phyloP scores from a whole-genome alignment of 371 early-diverging fungal species.

The Polyrhizophydium stewartii region DNA sequence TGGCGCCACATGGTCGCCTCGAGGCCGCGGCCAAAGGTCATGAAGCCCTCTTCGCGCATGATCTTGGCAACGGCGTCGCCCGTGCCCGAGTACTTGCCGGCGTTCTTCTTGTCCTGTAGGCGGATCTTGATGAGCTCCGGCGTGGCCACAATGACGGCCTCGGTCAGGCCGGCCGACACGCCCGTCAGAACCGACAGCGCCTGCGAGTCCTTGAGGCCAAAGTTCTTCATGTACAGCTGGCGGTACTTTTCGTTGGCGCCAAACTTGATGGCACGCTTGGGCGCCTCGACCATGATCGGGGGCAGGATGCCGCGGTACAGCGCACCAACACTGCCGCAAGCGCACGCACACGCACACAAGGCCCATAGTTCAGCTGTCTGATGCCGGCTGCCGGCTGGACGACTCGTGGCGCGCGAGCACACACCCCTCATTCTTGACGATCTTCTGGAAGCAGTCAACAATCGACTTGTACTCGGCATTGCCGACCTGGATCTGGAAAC shows the following conservation, averaged over 20 bases:
- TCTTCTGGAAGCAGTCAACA: slow-evolving; percentile 71
- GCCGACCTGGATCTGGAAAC: slow-evolving; percentile 89
- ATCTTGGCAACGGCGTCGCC: slow-evolving; percentile 54
- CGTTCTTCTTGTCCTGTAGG: slow-evolving; percentile 39
- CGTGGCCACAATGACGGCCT: slow-evolving; percentile 87
- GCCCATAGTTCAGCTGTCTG: too few relatives aligned
- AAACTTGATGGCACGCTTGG: slow-evolving; percentile 97
- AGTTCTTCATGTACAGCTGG: slow-evolving; percentile 23
- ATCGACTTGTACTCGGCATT: slow-evolving; percentile 69
- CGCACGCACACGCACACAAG: background rate
- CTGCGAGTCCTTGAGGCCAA: slow-evolving; percentile 30
- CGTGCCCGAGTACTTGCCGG: slow-evolving; percentile 64
- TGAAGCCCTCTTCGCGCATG: slow-evolving; percentile 64
- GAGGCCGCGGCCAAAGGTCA: slow-evolving; percentile 88
- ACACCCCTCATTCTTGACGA: slow-evolving; percentile 90
- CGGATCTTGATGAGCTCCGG: slow-evolving; percentile 95
- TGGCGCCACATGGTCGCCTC: slow-evolving; percentile 96
- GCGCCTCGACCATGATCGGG: slow-evolving; percentile 96
- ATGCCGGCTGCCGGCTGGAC: too few relatives aligned
- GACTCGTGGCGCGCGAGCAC: too few relatives aligned
- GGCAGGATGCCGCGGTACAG: slow-evolving; percentile 95
- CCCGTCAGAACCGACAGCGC: slow-evolving; percentile 82
- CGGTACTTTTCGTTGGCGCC: slow-evolving; percentile 76
- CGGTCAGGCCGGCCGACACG: slow-evolving; percentile 89
- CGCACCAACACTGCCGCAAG: slow-evolving; percentile 20